Percentiles rank a stretch among this genome's conserved stretches.
These are phyloP conservation scores for Suillus lakei DNA, from an alignment of 768 basidiomycete species.

Conservation along the genomic window DNA sequence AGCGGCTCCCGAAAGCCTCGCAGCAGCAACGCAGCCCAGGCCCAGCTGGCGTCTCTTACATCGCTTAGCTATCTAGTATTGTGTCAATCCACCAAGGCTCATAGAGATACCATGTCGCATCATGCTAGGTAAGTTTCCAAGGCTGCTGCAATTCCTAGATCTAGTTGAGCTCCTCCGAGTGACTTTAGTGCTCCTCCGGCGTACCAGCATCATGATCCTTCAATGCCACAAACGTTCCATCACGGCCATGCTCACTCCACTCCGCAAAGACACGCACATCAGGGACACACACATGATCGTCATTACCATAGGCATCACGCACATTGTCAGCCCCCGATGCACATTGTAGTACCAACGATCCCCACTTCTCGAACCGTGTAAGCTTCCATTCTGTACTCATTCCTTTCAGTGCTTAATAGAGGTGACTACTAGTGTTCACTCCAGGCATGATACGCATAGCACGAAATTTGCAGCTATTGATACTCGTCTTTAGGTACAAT, in stretches of 20 bases:
- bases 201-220: slow-evolving; percentile 1
- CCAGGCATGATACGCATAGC: neutral
- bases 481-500: neutral
- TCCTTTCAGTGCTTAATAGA: neutral
- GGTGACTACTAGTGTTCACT: neutral
- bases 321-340: neutral
- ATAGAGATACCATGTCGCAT: neutral
- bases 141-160: neutral
- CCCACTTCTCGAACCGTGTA: neutral
- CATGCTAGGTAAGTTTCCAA: neutral
- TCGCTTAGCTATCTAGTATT: neutral
- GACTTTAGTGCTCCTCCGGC: neutral
- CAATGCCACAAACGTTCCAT: neutral
- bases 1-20: neutral
- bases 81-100: neutral
- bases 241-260: neutral
- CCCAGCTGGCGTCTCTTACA: neutral
- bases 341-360: neutral
- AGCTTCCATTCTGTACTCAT: neutral
- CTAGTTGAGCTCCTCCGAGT: neutral
- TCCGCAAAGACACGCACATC: neutral
- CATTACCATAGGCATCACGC: neutral
- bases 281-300: neutral
- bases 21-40: neutral
- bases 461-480: neutral